Evolutionary conservation across 371 early-diverging fungal species (phyloP).

Genomic region (Mucor circinelloides): DNA sequence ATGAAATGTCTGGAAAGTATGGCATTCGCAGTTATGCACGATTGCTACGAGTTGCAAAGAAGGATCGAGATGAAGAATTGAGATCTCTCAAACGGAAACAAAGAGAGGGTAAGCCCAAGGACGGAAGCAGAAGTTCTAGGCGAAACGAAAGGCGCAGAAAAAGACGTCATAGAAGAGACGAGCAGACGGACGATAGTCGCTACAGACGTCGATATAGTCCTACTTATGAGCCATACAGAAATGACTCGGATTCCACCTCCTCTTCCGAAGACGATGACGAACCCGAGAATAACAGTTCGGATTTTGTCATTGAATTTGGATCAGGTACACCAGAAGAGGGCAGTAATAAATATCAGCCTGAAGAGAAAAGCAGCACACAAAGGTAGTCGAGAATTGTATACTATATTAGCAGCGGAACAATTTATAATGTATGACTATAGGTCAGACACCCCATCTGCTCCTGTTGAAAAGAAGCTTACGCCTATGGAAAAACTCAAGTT

Average conservation of each 20-base stretch:
- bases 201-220: conserved; percentile 40
- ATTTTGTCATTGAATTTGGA: conserved; percentile 44
- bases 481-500: conserved; percentile 55
- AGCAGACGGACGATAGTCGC: not conserved
- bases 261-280: conserved; percentile 19
- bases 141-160: conserved; percentile 15
- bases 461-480: conserved; percentile 40
- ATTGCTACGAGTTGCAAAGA: conserved; percentile 44
- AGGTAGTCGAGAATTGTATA: not conserved
- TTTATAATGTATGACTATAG: not conserved
- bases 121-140: conserved; percentile 4
- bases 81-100: conserved; percentile 29
- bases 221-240: conserved; percentile 38
- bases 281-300: not conserved
- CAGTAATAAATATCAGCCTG: not conserved
- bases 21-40: conserved; percentile 48
- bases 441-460: not conserved
- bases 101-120: conserved; percentile 22
- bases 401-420: not conserved
- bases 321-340: conserved; percentile 17
- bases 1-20: conserved; percentile 50
- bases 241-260: conserved; percentile 31
- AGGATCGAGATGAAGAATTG: conserved; percentile 48
- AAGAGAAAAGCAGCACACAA: conserved; percentile 6
- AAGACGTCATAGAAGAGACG: conserved; percentile 7